phyloP scores from a whole-genome alignment of 2,329 filamentous ascomycete genomes.

The Kalaharituber pfeilii region DNA sequence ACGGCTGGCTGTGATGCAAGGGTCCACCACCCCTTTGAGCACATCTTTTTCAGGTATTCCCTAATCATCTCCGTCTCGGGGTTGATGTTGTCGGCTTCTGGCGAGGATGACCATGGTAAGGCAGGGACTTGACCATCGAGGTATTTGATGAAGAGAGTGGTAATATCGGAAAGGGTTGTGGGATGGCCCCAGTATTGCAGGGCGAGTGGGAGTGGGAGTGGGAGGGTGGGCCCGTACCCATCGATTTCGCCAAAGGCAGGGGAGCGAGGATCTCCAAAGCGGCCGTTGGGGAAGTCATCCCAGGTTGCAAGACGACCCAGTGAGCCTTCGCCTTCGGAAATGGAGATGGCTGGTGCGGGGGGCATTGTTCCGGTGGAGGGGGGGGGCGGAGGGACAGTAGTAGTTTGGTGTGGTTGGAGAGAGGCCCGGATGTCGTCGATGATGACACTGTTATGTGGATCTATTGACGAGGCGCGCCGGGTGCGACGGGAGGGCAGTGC shows the following conservation, averaged over 20 bases:
- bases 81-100: constrained; percentile 32
- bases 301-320: constrained; percentile 89
- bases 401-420: constrained; percentile 12
- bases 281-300: constrained; percentile 95
- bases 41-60: constrained; percentile 55
- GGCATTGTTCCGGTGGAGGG: neutral
- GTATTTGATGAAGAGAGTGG: constrained; percentile 60
- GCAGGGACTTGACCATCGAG: constrained; percentile 61
- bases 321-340: constrained; percentile 80
- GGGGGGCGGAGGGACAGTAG: constrained; percentile 8
- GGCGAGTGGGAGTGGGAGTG: constrained; percentile 73
- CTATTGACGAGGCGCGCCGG: constrained; percentile 57
- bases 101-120: constrained; percentile 60
- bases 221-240: constrained; percentile 90
- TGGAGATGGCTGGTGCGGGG: constrained; percentile 42
- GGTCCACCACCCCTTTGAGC: constrained; percentile 81
- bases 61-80: constrained; percentile 72
- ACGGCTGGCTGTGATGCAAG: constrained; percentile 89
- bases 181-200: constrained; percentile 74
- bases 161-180: constrained; percentile 52
- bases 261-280: constrained; percentile 84
- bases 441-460: constrained; percentile 75
- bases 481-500: constrained; percentile 17
- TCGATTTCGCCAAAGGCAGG: constrained; percentile 93
- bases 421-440: constrained; percentile 37